A percentile compares a stretch with the other conserved stretches of the same genome.
Conservation (phyloP, 495 filamentous ascomycete species). For the Xylaria sp. region DNA sequence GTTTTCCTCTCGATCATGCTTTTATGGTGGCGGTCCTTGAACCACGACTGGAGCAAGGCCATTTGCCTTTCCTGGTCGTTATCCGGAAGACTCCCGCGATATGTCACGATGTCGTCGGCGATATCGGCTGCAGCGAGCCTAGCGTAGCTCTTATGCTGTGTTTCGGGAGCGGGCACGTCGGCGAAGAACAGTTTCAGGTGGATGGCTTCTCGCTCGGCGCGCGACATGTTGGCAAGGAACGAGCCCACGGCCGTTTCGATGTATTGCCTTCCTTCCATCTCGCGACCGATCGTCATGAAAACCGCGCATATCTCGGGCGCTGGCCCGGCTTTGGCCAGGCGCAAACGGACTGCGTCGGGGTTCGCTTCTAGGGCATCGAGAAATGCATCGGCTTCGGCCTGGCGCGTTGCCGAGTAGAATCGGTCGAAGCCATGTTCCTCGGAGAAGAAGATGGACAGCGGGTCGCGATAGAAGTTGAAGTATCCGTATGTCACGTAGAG, state of each 20-base stretch:
- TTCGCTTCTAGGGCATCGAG: constrained; percentile 35
- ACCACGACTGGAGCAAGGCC: constrained; percentile 35
- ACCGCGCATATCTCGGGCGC: constrained; percentile 46
- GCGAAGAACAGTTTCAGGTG: constrained; percentile 47
- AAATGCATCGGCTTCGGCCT: constrained; percentile 42
- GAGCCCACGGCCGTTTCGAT: constrained; percentile 45
- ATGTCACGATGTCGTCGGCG: constrained; percentile 39
- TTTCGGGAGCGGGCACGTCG: constrained; percentile 38
- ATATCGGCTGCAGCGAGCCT: constrained; percentile 32
- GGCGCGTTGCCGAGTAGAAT: constrained; percentile 46
- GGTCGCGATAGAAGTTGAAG: constrained; percentile 49
- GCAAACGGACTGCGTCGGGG: constrained; percentile 22
- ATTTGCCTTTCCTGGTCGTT: constrained; percentile 32
- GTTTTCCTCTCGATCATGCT: constrained; percentile 42
- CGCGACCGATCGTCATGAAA: constrained; percentile 44
- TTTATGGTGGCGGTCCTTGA: constrained; percentile 35
- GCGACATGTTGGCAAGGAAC: constrained; percentile 46
- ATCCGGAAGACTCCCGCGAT: constrained; percentile 32
- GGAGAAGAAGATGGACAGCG: constrained; percentile 50
- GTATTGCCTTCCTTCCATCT: constrained; percentile 43
- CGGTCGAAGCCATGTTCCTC: constrained; percentile 46
- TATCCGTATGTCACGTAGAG: constrained; percentile 41
- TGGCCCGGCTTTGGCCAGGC: constrained; percentile 36
- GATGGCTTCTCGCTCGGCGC: constrained; percentile 40
- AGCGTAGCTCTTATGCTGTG: constrained; percentile 39